Conservation (phyloP, 1,284 basidiomycete species). For the Puccinia triticina region DNA sequence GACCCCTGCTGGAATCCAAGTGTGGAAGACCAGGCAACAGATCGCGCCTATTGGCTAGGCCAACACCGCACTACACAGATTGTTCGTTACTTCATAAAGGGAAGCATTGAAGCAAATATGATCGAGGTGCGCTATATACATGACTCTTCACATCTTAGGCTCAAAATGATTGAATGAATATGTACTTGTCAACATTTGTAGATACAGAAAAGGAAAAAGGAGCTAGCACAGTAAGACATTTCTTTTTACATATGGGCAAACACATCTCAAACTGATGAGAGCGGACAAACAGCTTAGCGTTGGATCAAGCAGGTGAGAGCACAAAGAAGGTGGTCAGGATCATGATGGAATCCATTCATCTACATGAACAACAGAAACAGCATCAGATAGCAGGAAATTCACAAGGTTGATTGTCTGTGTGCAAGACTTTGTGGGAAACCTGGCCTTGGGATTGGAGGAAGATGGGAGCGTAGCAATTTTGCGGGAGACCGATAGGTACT, state of each 20-base stretch:
- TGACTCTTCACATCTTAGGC: no score
- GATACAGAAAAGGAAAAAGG: constrained; percentile 14
- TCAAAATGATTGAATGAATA: not conserved
- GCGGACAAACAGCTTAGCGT: not conserved
- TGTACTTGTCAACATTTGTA: not conserved
- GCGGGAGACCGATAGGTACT: constrained; percentile 15
- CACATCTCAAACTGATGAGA: not conserved
- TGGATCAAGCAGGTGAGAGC: not conserved
- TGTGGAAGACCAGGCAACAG: not conserved
- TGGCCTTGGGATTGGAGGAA: not conserved
- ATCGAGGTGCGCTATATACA: not conserved
- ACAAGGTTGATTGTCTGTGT: not conserved
- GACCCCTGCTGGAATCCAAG: constrained; percentile 17
- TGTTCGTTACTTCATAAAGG: not conserved
- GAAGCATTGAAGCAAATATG: constrained; percentile 1
- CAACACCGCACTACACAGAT: not conserved
- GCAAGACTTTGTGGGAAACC: not conserved
- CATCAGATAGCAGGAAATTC: constrained; percentile 3
- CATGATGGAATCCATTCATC: constrained; percentile 14
- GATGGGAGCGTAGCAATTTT: not conserved
- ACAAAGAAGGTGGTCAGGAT: not conserved
- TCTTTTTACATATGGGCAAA: not conserved
- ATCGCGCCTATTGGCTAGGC: constrained; percentile 3
- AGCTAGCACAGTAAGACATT: constrained; percentile 1
- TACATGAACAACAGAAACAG: not conserved